Evolutionary conservation across 768 basidiomycete genomes (phyloP).

Genomic region (Psilocybe tampanensis): DNA sequence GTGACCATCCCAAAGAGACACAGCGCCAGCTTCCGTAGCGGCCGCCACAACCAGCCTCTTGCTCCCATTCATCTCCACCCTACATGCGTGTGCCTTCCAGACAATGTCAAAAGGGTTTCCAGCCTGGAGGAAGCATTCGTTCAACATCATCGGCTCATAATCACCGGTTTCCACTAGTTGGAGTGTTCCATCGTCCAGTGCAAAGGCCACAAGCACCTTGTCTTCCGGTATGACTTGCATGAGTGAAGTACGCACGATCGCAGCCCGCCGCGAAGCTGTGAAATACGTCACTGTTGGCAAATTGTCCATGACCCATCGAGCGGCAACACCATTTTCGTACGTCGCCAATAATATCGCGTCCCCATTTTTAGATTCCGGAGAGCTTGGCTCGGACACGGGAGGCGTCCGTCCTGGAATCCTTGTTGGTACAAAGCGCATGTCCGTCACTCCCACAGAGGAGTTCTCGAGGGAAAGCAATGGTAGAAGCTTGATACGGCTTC

Average conservation of each 20-base stretch:
- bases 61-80: constrained; percentile 50
- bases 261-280: constrained; percentile 41
- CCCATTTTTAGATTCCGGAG: constrained; percentile 25
- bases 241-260: constrained; percentile 51
- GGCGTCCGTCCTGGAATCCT: constrained; percentile 18
- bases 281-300: constrained; percentile 37
- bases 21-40: constrained; percentile 64
- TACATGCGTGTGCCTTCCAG: constrained; percentile 53
- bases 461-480: constrained; percentile 43
- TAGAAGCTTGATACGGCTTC: constrained; percentile 17
- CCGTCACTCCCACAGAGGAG: constrained; percentile 51
- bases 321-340: constrained; percentile 62
- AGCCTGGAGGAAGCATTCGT: constrained; percentile 54
- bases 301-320: constrained; percentile 51
- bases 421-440: constrained; percentile 48
- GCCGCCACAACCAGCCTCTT: constrained; percentile 58
- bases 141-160: constrained; percentile 40
- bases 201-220: constrained; percentile 56
- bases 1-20: constrained; percentile 78
- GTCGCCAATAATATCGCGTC: constrained; percentile 44
- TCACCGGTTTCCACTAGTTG: constrained; percentile 60
- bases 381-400: constrained; percentile 33
- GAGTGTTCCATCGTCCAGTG: constrained; percentile 65
- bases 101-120: constrained; percentile 62
- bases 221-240: constrained; percentile 50